These are phyloP conservation scores for Phytopythium vexans DNA, from an alignment of 352 stramenopile species.

Conservation along the genomic window DNA sequence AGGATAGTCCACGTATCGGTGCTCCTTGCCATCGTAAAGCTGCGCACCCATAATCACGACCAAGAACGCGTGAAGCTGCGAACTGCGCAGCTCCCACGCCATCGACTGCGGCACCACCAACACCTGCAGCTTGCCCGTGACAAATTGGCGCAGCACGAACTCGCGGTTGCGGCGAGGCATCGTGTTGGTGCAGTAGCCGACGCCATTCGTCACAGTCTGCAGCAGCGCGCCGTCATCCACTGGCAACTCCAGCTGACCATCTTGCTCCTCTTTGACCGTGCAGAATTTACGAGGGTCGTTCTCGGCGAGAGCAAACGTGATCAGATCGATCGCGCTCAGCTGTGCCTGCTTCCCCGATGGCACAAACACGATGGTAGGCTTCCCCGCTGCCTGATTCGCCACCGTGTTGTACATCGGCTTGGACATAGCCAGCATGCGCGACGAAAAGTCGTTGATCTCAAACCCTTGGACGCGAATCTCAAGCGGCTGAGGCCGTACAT, in stretches of 20 bases:
- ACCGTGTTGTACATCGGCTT: constrained; percentile 98
- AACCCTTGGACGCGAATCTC: constrained; percentile 98
- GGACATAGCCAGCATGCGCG: constrained; percentile 97
- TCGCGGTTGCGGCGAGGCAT: constrained; percentile 91
- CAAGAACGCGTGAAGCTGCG: constrained; percentile 83
- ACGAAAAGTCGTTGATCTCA: constrained; percentile 96
- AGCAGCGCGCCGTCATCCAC: constrained; percentile 89
- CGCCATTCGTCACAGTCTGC: constrained; percentile 92
- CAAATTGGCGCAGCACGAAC: constrained; percentile 89
- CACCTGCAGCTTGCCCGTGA: constrained; percentile 85
- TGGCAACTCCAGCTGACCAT: constrained; percentile 30
- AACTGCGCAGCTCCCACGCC: constrained; percentile 88
- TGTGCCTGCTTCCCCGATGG: constrained; percentile 97
- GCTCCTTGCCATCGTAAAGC: constrained; percentile 95
- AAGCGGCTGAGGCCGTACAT: constrained; percentile 94
- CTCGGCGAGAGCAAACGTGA: constrained; percentile 94
- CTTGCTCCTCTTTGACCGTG: constrained; percentile 5
- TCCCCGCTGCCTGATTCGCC: constrained; percentile 69
- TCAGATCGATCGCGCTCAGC: constrained; percentile 98
- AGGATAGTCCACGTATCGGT: constrained; percentile 97
- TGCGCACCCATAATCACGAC: constrained; percentile 98
- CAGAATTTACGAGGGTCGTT: constrained; percentile 77
- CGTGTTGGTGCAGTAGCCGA: constrained; percentile 95
- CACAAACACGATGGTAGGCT: constrained; percentile 96
- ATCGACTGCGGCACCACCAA: constrained; percentile 94